phyloP scores from a whole-genome alignment of 2,329 filamentous ascomycete species.

The Phyllosticta capitalensis region DNA sequence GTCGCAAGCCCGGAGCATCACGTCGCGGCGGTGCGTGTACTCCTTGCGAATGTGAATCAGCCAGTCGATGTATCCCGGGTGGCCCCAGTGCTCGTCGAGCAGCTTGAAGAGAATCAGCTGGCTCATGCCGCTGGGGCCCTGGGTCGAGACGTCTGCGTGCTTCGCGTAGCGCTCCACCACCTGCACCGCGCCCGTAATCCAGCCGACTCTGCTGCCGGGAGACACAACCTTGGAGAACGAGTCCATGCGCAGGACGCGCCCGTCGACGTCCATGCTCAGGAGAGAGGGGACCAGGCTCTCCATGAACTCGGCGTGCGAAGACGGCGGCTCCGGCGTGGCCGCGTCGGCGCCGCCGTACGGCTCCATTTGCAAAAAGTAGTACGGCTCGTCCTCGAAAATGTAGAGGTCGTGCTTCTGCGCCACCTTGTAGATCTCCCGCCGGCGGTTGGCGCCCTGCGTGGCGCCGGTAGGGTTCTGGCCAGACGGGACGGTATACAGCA shows the following conservation, averaged over 20 bases:
- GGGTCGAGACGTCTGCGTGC: conserved; percentile 73
- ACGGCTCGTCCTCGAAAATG: conserved; percentile 89
- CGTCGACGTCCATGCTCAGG: conserved; percentile 73
- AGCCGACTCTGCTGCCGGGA: conserved; percentile 73
- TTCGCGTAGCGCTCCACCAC: conserved; percentile 73
- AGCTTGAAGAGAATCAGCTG: conserved; percentile 82
- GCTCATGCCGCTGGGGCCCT: conserved; percentile 76
- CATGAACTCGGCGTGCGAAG: conserved; percentile 63
- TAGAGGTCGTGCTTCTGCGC: conserved; percentile 76
- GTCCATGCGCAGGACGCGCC: conserved; percentile 81
- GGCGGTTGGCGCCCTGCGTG: conserved; percentile 60
- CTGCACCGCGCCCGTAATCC: conserved; percentile 81
- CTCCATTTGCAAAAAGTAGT: conserved; percentile 88
- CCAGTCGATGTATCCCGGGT: conserved; percentile 83
- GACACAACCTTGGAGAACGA: conserved; percentile 89
- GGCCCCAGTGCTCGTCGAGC: conserved; percentile 89
- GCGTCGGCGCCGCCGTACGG: conserved; percentile 53
- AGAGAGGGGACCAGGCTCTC: conserved; percentile 62
- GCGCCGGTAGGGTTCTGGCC: conserved; percentile 89
- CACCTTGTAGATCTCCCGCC: conserved; percentile 64
- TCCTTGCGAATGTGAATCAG: conserved; percentile 69
- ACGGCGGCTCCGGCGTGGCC: conserved; percentile 42
- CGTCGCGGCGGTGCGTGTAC: conserved; percentile 72
- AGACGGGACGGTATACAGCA: conserved; percentile 65
- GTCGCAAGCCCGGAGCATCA: conserved; percentile 71